These are phyloP conservation scores for Cyberlindnera americana DNA, from an alignment of 805 yeast species.

Conservation along the genomic window DNA sequence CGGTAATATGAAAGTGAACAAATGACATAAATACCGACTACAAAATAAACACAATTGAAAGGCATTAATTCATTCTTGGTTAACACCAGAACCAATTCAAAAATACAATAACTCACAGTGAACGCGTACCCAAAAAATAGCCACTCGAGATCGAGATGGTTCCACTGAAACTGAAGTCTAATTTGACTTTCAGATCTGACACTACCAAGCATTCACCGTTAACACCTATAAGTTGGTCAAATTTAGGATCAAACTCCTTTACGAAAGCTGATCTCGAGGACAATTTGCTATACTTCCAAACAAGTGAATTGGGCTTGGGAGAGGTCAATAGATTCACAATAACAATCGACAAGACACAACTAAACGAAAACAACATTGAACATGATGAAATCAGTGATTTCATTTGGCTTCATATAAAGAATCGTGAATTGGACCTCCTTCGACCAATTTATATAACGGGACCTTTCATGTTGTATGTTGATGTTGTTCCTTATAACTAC, in stretches of 20 bases:
- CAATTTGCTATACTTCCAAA: conserved; percentile 13
- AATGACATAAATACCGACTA: background rate
- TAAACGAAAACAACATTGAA: background rate
- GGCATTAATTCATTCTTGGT: too few species aligned
- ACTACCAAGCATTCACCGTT: background rate
- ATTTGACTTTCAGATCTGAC: background rate
- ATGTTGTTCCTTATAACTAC: conserved; percentile 67
- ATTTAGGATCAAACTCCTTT: too few species aligned
- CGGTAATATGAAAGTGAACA: background rate
- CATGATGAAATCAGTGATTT: conserved; percentile 16
- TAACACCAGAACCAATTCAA: too few species aligned
- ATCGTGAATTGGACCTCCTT: conserved; percentile 66
- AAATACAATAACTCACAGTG: too few species aligned
- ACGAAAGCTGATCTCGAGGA: too few species aligned
- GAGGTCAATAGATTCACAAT: conserved; percentile 20
- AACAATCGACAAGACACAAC: background rate
- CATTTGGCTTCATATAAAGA: conserved; percentile 56
- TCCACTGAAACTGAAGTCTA: conserved; percentile 1
- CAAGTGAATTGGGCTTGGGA: conserved; percentile 20
- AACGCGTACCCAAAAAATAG: too few species aligned
- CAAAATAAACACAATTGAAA: too few species aligned
- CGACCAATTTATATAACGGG: conserved; percentile 87
- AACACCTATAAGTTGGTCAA: conserved; percentile 5
- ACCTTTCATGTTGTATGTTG: conserved; percentile 83
- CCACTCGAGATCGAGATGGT: conserved; percentile 1